Base-by-base conservation (phyloP, 495 filamentous ascomycete genomes). In the Penicillium arizonense region DNA sequence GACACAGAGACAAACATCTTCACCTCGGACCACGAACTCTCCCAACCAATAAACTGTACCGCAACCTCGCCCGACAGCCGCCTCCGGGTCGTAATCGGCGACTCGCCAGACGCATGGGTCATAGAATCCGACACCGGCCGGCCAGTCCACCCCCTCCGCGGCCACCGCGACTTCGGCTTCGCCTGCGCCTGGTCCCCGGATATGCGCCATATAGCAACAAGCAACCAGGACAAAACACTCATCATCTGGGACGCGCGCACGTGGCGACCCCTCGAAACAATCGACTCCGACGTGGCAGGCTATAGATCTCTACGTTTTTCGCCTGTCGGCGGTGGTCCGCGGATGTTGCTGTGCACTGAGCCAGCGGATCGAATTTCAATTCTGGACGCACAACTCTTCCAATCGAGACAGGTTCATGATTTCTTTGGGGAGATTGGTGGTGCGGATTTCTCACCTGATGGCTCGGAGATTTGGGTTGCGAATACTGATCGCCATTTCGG, bases 161-260 rank as follows among this genome's bases (percentile, higher is more conserved):
- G 85, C 4, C 93, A 97, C 62, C 78, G 75, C 20, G 91, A 96
- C 65, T 92, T 79, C 58, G 90, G 87, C 42, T 97, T 97, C 55
- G 89, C 92, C 3, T 93, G 88, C 58, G 91, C 87, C 57, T 97
- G 93, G 93, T 85, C 90, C 5, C 87, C 89, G 18, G 89, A 96
- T 68, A 91, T 92, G 50, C 85, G 85, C 65, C 89, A 88, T 42
- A 84, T 96, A 48, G 93, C 93, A 10, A 96, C 93, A 4, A 90
- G 87, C 42, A 93, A 91, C 55, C 92, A 97, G 66, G 93, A 97
- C 75, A 86, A 81, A 68, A 82, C 82, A 13, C 81, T 93, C 56
- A 85, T 87, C 47, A 87, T 97, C 57, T 96, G 86, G 83, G 93
- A 97, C 63, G 86, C 88, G 3, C 82, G 93, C 20, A 86, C 79